Base-by-base conservation (phyloP, 2,329 filamentous ascomycete species). In the Mollisia scopiformis region DNA sequence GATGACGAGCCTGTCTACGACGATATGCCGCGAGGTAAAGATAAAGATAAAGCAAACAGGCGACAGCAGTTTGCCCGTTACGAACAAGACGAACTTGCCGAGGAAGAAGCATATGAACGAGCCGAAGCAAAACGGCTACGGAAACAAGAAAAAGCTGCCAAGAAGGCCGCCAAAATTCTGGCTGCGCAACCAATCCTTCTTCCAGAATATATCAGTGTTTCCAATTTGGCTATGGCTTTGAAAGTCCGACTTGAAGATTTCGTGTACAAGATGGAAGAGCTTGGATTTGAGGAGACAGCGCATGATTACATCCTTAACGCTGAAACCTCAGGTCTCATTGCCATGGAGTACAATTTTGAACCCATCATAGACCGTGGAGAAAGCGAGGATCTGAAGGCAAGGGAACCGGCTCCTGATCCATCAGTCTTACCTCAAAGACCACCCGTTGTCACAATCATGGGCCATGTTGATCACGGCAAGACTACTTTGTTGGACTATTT, bases 391-490 rank as follows among this genome's bases (percentile, higher is more conserved):
- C 77, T 99, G 39, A 84, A 83, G 63, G 83, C 90, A 25, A 85
- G 88, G 11, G 88, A 92, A 1, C 78, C 82, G 27, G 85, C 86
- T 8, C 87, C 88, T 69, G 91, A 94, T 74, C 83, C 80, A 52
- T 86, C 89, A 0, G 69, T 75, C 14, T 76, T 97, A 7, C 92
- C 93, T 1, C 76, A 80, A 33, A 86, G 96, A 16, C 94, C 95
- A 7, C 96, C 95, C 0, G 92, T 99, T 35, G 93, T 99, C 39
- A 98, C 96, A 0, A 99, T 99, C 72, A 99, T 99, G 96, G 95
- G 95, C 2, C 95, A 99, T 67, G 95, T 99, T 69, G 96, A 99
- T 74, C 95, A 99, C 75, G 95, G 95, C 57, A 99, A 99, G 79
- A 99, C 95, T 0, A 99, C 96, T 0, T 88, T 99, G 43, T 82